A percentile compares a stretch with the other conserved stretches of the same genome.
phyloP scores from a whole-genome alignment of 495 filamentous ascomycete species.

The Lasiosphaeria miniovina region DNA sequence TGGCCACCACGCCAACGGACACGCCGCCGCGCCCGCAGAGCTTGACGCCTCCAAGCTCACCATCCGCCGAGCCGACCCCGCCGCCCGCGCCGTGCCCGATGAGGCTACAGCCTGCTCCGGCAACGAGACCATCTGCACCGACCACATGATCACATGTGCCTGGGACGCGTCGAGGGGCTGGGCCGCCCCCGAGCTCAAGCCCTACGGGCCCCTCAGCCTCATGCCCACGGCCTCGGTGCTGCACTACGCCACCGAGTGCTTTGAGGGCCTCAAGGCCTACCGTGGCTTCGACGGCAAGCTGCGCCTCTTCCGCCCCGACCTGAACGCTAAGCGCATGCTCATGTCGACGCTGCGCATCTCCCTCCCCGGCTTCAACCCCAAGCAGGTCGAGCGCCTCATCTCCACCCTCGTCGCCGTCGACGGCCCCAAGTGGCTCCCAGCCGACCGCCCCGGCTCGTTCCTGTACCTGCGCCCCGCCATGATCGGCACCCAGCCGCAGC shows the following conservation, averaged over 20 bases:
- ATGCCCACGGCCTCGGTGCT: conserved; percentile 82
- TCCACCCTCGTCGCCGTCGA: conserved; percentile 65
- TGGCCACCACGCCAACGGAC: conserved; percentile 16
- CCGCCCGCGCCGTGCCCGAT: conserved; percentile 65
- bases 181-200: conserved; percentile 72
- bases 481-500: conserved; percentile 73
- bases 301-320: conserved; percentile 79
- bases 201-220: conserved; percentile 75
- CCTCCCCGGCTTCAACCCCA: conserved; percentile 69
- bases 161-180: conserved; percentile 72
- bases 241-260: conserved; percentile 91
- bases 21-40: conserved; percentile 15
- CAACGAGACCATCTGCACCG: conserved; percentile 64
- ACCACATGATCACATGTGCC: conserved; percentile 80
- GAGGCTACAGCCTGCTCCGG: conserved; percentile 47
- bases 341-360: conserved; percentile 70
- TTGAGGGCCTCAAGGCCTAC: conserved; percentile 87
- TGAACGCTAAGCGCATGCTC: conserved; percentile 72
- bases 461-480: conserved; percentile 79
- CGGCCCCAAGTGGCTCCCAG: conserved; percentile 77
- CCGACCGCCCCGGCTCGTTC: conserved; percentile 60
- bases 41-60: conserved; percentile 74
- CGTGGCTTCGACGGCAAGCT: conserved; percentile 78
- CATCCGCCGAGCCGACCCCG: conserved; percentile 59
- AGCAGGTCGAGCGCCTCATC: conserved; percentile 72